These are phyloP conservation scores for Aureobasidium sp. DNA, from an alignment of 2,329 filamentous ascomycete species.

Conservation along the genomic window DNA sequence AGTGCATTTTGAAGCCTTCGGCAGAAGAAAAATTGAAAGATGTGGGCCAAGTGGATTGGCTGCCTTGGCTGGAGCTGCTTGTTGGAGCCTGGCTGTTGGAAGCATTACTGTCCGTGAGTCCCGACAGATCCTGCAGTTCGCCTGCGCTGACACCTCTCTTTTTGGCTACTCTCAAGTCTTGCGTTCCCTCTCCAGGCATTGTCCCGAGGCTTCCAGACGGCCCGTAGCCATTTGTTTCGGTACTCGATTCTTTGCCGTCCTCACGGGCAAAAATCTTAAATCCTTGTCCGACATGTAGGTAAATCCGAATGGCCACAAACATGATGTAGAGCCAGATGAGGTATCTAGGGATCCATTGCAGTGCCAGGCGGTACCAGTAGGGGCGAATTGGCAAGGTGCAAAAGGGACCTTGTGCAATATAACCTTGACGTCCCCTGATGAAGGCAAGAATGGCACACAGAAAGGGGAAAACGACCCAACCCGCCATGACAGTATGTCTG, in stretches of 20 bases:
- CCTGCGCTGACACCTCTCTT: background rate
- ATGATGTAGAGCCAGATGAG: conserved; percentile 58
- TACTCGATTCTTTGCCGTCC: conserved; percentile 19
- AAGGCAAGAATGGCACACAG: conserved; percentile 57
- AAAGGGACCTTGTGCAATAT: conserved; percentile 55
- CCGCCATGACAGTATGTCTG: conserved; percentile 50
- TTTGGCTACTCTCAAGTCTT: background rate
- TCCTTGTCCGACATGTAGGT: conserved; percentile 52
- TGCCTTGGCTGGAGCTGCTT: background rate
- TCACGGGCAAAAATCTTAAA: conserved; percentile 33
- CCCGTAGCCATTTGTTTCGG: background rate
- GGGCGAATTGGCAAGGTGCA: conserved; percentile 62
- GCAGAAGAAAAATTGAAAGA: background rate
- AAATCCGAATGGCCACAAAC: conserved; percentile 59
- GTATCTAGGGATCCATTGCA: conserved; percentile 69
- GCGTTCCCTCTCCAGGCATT: background rate
- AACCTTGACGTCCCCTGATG: conserved; percentile 46
- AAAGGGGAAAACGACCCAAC: conserved; percentile 51
- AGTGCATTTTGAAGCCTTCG: background rate
- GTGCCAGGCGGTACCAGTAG: conserved; percentile 58
- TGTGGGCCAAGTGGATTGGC: conserved; percentile 3
- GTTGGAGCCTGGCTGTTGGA: background rate
- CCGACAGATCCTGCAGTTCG: conserved; percentile 4
- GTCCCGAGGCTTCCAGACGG: background rate
- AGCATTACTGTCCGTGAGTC: background rate